Percentiles rank a stretch among this genome's conserved stretches.
Conservation (phyloP, 345 rosid species). For the Arabidopsis arenosa region DNA sequence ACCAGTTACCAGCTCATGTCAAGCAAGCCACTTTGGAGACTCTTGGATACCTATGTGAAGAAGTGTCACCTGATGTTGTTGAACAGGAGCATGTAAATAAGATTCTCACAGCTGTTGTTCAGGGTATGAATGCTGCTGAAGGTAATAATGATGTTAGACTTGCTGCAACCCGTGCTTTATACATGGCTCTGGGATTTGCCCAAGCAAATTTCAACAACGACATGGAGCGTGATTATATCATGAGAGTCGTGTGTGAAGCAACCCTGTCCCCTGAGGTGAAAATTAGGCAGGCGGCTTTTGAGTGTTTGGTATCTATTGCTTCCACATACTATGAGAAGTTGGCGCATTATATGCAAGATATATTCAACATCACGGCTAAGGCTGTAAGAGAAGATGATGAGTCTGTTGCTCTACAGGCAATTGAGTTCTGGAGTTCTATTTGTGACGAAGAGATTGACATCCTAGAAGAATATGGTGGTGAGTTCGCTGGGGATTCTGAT, state of each 20-base stretch:
- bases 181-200: conserved; percentile 71
- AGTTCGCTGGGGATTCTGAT: conserved; percentile 60
- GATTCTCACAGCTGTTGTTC: conserved; percentile 76
- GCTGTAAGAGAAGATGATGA: conserved; percentile 69
- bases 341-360: conserved; percentile 60
- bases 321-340: conserved; percentile 65
- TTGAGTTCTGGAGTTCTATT: conserved; percentile 75
- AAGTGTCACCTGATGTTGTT: conserved; percentile 72
- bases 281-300: conserved; percentile 68
- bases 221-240: conserved; percentile 73
- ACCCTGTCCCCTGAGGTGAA: conserved; percentile 59
- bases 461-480: conserved; percentile 60
- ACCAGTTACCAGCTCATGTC: conserved; percentile 65
- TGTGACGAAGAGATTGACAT: conserved; percentile 77
- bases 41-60: conserved; percentile 79
- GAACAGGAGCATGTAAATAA: conserved; percentile 84
- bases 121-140: conserved; percentile 67
- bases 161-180: conserved; percentile 66
- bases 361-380: conserved; percentile 64
- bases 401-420: conserved; percentile 69
- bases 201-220: conserved; percentile 70
- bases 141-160: conserved; percentile 64
- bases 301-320: conserved; percentile 70
- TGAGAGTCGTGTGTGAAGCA: conserved; percentile 76
- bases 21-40: conserved; percentile 82